Evolutionary conservation across 1,139 yeast genomes (phyloP).

Genomic region (Candida pseudoviswanathii): DNA sequence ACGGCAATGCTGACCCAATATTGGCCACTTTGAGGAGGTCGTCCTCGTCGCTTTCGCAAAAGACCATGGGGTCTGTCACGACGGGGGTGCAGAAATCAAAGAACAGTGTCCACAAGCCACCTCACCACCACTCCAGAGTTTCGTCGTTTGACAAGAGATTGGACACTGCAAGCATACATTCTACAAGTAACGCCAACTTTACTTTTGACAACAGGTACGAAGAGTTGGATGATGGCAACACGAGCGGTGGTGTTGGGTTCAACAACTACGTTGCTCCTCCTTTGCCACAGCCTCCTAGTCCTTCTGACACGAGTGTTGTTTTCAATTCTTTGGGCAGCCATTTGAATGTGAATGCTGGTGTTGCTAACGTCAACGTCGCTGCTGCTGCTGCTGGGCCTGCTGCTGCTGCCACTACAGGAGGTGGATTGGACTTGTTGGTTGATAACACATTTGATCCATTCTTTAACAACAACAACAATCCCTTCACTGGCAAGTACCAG

Average conservation of each 20-base stretch:
- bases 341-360: not conserved
- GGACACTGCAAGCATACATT: not conserved
- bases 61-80: constrained; percentile 13
- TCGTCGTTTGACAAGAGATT: constrained; percentile 8
- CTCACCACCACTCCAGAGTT: constrained; percentile 14
- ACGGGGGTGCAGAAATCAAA: constrained; percentile 25
- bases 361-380: not conserved
- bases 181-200: constrained; percentile 2
- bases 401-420: not conserved
- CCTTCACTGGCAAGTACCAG: constrained; percentile 11
- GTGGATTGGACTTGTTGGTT: constrained; percentile 10
- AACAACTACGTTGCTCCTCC: constrained; percentile 3
- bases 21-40: constrained; percentile 18
- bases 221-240: not conserved
- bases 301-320: constrained; percentile 1
- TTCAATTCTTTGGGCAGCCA: constrained; percentile 1
- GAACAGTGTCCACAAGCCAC: constrained; percentile 32
- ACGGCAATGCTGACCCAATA: constrained; percentile 12
- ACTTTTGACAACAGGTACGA: constrained; percentile 1
- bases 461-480: constrained; percentile 9
- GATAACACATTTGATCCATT: constrained; percentile 12
- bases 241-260: not conserved
- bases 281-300: constrained; percentile 7
- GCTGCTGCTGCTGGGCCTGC: not conserved
- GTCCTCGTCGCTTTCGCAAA: constrained; percentile 18